Evolutionary conservation across 495 filamentous ascomycete genomes (phyloP), one percentile per base, ranked within the genome.

Genomic region (Penicillium salamii): DNA sequence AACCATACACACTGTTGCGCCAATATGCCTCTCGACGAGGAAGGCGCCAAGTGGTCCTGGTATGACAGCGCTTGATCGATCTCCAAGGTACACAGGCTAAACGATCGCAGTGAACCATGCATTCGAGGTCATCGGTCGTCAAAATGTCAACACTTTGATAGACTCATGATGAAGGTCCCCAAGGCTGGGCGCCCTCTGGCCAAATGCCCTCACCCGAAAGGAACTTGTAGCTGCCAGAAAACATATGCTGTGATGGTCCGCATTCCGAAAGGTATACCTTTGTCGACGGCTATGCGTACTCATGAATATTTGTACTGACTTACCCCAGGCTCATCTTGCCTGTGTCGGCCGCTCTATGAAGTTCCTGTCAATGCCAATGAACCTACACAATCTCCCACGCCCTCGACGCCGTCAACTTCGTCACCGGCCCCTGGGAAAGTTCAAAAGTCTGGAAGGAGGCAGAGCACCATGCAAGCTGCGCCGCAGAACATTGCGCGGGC

Each of bases 71-170:
- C 17, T n/a, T 12, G 3, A 19, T 38, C 9, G 17, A 18, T 34
- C 51, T 11, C 20, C 4, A 48, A 48, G 31, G 36, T 20, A 40
- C 21, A 34, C 28, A 20, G 15, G 23, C 46, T 48, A 40, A 48
- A 15, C 7, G 15, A 26, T 40, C 20, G 21, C 26, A 93, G 89
- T 62, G 84, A 86, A 73, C 85, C 87, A 60, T 95, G 89, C 57
- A 89, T 92, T 55, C 86, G 87, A 44, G 89, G 89, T 42, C 89
- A 95, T 67, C 84, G 89, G 56, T 91, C 89, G 18, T 88, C 88
- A 54, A 88, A 86, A 77, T 95, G 89, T 59, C 82, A 78, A 26
- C 89, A 95, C 70, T 82, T 76, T 43, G 79, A 84, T 48, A 80
- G 89, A 53, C 66, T 89, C 15, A 84, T 95, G 80, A 69, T 90